Percentiles rank a stretch among this genome's conserved stretches.
Evolutionary conservation across 495 filamentous ascomycete species (phyloP).

Genomic region (Aspergillus egyptiacus): DNA sequence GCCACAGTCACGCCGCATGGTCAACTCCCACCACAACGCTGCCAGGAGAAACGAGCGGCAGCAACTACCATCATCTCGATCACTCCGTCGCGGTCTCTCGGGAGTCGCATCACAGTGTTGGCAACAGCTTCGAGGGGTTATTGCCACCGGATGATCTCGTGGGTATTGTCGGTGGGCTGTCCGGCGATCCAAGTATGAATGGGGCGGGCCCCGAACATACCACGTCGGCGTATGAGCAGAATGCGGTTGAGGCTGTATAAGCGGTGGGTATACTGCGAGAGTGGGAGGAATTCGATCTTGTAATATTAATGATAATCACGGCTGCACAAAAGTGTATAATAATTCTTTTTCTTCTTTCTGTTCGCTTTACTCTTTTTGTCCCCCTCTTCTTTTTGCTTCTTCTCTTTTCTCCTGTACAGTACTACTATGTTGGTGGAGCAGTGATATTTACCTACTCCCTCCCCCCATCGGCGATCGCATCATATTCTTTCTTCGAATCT

Average conservation of each 20-base stretch:
- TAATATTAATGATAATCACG: slow-evolving; percentile 18
- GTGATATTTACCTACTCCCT: not conserved
- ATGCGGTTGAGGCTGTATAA: slow-evolving; percentile 33
- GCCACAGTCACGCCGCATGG: slow-evolving; percentile 33
- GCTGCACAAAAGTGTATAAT: slow-evolving; percentile 18
- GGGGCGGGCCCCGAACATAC: slow-evolving; percentile 36
- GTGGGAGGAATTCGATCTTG: not conserved
- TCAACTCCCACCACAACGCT: slow-evolving; percentile 30
- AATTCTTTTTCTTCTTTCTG: slow-evolving; percentile 1
- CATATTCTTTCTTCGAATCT: no score
- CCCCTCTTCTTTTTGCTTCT: not conserved
- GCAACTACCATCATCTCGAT: slow-evolving; percentile 35
- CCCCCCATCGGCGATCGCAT: no score
- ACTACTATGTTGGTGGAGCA: slow-evolving; percentile 5
- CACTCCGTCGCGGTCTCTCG: slow-evolving; percentile 32
- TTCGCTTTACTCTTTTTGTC: not conserved
- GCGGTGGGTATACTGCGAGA: not conserved
- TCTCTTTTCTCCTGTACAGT: not conserved
- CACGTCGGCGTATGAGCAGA: slow-evolving; percentile 28
- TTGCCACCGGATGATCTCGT: slow-evolving; percentile 38
- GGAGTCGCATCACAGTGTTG: slow-evolving; percentile 33
- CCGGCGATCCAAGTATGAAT: slow-evolving; percentile 34
- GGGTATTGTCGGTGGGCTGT: slow-evolving; percentile 38
- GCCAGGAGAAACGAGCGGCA: slow-evolving; percentile 27
- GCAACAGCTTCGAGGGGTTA: slow-evolving; percentile 33